Percentiles rank a stretch among this genome's conserved stretches.
Evolutionary conservation across 805 yeast genomes (phyloP).

Genomic region (Candida taoyuanica): DNA sequence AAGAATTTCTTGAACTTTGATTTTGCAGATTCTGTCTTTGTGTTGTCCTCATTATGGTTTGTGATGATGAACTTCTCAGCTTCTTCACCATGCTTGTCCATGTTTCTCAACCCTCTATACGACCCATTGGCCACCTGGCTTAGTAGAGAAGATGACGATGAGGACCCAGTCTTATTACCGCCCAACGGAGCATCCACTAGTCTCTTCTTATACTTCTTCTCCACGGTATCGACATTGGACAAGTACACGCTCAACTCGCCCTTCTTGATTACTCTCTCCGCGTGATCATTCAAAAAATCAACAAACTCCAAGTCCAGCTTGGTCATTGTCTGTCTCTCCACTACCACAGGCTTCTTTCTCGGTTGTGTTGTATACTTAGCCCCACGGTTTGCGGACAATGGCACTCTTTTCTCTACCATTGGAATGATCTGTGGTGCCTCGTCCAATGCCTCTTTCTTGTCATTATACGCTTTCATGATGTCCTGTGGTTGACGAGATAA

Average conservation of each 20-base stretch:
- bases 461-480: slow-evolving; percentile 21
- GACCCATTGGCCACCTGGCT: slow-evolving; percentile 44
- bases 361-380: slow-evolving; percentile 2
- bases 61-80: slow-evolving; percentile 28
- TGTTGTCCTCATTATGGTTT: slow-evolving; percentile 18
- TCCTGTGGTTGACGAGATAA: slow-evolving; percentile 27
- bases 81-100: slow-evolving; percentile 28
- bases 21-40: slow-evolving; percentile 14
- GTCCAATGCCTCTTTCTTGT: slow-evolving; percentile 6
- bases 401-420: slow-evolving; percentile 6
- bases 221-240: slow-evolving; percentile 45
- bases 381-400: slow-evolving; percentile 5
- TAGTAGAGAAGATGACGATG: slow-evolving; percentile 33
- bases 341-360: not conserved
- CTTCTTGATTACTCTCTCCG: slow-evolving; percentile 56
- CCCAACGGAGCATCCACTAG: slow-evolving; percentile 56
- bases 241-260: slow-evolving; percentile 48
- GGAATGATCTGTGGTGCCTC: slow-evolving; percentile 5
- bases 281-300: slow-evolving; percentile 44
- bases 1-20: slow-evolving; percentile 24
- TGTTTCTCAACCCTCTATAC: slow-evolving; percentile 36
- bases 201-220: slow-evolving; percentile 51
- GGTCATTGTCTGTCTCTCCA: slow-evolving; percentile 37
- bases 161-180: slow-evolving; percentile 35
- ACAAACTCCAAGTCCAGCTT: slow-evolving; percentile 58